phyloP scores from a whole-genome alignment of 345 rosid species.

The Aurinia saxatilis region DNA sequence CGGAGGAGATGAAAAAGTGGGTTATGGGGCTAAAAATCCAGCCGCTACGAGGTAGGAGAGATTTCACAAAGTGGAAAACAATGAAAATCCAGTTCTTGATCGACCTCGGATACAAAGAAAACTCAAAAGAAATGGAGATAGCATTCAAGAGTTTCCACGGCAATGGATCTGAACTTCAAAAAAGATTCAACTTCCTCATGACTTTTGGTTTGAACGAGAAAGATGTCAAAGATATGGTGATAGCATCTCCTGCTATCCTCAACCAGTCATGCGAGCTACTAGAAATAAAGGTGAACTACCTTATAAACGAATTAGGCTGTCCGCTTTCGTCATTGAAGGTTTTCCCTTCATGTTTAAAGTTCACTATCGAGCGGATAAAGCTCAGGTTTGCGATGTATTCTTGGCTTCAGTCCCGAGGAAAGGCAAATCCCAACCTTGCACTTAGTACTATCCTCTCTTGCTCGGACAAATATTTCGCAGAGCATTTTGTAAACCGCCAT shows the following conservation, averaged over 20 bases:
- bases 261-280: conserved; percentile 39
- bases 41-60: conserved; percentile 27
- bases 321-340: conserved; percentile 37
- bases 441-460: conserved; percentile 43
- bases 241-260: conserved; percentile 52
- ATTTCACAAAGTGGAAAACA: conserved; percentile 12
- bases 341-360: conserved; percentile 58
- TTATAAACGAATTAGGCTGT: conserved; percentile 47
- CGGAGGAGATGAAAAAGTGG: conserved; percentile 64
- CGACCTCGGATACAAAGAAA: conserved; percentile 46
- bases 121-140: too few species aligned
- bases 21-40: conserved; percentile 37
- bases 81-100: conserved; percentile 54
- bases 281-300: too few species aligned
- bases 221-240: too few species aligned
- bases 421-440: conserved; percentile 27
- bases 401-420: conserved; percentile 57
- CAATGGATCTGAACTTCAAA: conserved; percentile 53
- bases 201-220: conserved; percentile 50
- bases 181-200: conserved; percentile 58
- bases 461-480: conserved; percentile 35
- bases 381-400: conserved; percentile 53
- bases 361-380: conserved; percentile 43
- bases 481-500: conserved; percentile 42
- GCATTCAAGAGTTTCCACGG: conserved; percentile 55